These are phyloP conservation scores for Naganishia cerealis DNA, from an alignment of 1,284 basidiomycete genomes.

Conservation along the genomic window DNA sequence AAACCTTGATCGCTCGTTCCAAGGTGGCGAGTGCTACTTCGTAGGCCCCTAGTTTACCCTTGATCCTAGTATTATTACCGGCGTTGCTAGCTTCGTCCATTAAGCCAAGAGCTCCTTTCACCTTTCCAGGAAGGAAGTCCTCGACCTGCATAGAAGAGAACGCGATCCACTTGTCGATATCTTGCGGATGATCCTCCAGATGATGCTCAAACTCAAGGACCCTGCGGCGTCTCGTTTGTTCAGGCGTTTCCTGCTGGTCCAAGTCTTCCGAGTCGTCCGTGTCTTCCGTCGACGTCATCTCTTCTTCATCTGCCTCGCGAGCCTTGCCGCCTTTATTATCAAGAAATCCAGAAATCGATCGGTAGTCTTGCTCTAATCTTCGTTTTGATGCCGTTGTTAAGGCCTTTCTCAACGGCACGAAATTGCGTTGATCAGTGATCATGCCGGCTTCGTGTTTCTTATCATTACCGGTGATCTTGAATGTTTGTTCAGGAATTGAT, in stretches of 20 bases:
- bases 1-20: slow-evolving; percentile 43
- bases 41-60: slow-evolving; percentile 8
- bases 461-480: slow-evolving; percentile 30
- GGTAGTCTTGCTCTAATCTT: neutral
- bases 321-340: neutral
- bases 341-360: slow-evolving; percentile 32
- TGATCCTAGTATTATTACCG: neutral
- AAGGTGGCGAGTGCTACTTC: slow-evolving; percentile 51
- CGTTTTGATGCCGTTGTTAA: neutral
- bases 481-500: slow-evolving; percentile 34
- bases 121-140: slow-evolving; percentile 32
- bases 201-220: slow-evolving; percentile 44
- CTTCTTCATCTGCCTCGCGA: neutral
- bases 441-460: slow-evolving; percentile 3
- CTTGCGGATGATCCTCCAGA: slow-evolving; percentile 38
- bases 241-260: slow-evolving; percentile 40
- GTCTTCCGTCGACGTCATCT: slow-evolving; percentile 34
- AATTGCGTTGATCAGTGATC: slow-evolving; percentile 14
- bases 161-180: slow-evolving; percentile 46
- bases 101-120: slow-evolving; percentile 11
- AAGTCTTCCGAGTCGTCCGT: slow-evolving; percentile 34
- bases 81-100: neutral
- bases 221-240: slow-evolving; percentile 39
- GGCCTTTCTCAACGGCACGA: slow-evolving; percentile 28
- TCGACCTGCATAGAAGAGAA: slow-evolving; percentile 47